Evolutionary conservation across 495 filamentous ascomycete species (phyloP), one percentile per base, ranked within the genome.

Genomic region (Collariella sp.): DNA sequence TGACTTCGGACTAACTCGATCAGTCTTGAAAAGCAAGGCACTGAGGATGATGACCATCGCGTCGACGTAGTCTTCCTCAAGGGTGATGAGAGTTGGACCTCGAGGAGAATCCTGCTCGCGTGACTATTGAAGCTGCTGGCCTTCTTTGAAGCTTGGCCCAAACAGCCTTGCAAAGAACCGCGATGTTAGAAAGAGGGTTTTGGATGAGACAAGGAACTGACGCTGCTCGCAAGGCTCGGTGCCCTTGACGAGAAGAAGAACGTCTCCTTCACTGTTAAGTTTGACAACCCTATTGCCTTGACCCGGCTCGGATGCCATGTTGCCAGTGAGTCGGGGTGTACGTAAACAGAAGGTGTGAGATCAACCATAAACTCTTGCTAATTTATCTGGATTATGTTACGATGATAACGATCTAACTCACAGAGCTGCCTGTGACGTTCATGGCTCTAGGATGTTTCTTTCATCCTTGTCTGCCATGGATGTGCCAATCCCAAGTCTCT

Each of bases 11-110:
- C 7, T 26, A 20, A 34, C 16, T 2, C 50, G 26, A 9, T 19
- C 19, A 4, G 11, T 7, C 12, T 12, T 19, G 24, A 5, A 24
- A 18, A 45, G 50, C 1, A 53, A 9, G 41, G 1, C 15, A 11
- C 50, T 53, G 2, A 53, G 33, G 23, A 53, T 46, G 16, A 53
- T 45, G 31, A 45, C 41, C 50, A 53, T 53, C 0, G 50, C 50
- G 10, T 45, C 31, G 19, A 46, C 3, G 6, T 53, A 18, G 7
- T 53, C 50, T 7, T 53, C 50, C 0, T 38, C 31, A 0, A 53
- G 50, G 1, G 7, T 10, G 12, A 53, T 9, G 5, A 9, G 19
- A 7, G 19, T 19, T 9, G 50, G 26, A 2, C 0, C 2, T 26
- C 20, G 0, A 10, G 2, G 19, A 11, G 12, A 7, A 5, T 7